Conservation (phyloP, 192 early-diverging fungal species). For the Backusella parvicylindrica region DNA sequence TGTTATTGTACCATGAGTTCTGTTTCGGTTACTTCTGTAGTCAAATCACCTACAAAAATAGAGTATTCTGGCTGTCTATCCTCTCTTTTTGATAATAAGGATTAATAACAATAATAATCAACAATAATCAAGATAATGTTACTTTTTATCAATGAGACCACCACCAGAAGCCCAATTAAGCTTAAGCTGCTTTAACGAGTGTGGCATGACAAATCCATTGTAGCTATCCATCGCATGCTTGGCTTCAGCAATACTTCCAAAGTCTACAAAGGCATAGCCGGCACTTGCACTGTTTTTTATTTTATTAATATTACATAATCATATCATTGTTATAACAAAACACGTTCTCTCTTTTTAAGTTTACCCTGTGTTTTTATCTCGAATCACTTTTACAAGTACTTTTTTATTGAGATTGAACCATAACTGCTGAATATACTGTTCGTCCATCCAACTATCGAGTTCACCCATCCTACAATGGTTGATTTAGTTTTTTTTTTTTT, state of each 20-base stretch:
- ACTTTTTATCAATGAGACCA: constrained; percentile 55
- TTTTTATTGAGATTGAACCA: constrained; percentile 86
- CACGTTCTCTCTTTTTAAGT: not conserved
- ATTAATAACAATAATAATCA: not conserved
- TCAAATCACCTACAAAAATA: constrained; percentile 97
- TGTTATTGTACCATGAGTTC: constrained; percentile 62
- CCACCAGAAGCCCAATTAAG: constrained; percentile 96
- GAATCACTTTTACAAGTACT: constrained; percentile 92
- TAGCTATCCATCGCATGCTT: constrained; percentile 63
- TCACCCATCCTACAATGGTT: constrained; percentile 85
- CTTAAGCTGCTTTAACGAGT: constrained; percentile 76
- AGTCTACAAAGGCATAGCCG: constrained; percentile 95
- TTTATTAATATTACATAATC: not conserved
- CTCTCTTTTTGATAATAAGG: constrained; percentile 35
- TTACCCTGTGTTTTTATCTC: constrained; percentile 85
- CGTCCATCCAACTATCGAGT: constrained; percentile 98
- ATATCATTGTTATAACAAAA: too few relatives aligned
- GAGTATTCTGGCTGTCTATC: constrained; percentile 78
- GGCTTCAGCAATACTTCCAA: constrained; percentile 63
- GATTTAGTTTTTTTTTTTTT: not conserved
- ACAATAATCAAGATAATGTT: not conserved
- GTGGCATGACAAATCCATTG: constrained; percentile 81
- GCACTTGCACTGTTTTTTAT: constrained; percentile 52
- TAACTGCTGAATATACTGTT: constrained; percentile 79
- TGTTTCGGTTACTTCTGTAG: constrained; percentile 83